phyloP scores from a whole-genome alignment of 805 yeast genomes.

The Danielia oregonensis region DNA sequence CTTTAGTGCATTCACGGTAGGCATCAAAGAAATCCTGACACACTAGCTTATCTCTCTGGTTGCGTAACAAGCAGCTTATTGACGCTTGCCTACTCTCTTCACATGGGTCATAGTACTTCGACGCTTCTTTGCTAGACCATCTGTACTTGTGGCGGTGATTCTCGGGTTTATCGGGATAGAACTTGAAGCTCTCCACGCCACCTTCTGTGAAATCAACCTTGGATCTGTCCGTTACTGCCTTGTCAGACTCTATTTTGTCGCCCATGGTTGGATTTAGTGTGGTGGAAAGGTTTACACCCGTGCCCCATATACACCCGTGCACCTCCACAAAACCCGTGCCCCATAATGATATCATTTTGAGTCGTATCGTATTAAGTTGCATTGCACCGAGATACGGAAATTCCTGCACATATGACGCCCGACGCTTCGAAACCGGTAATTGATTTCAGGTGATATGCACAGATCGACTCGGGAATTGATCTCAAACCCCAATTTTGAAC shows the following conservation, averaged over 20 bases:
- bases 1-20: slow-evolving; percentile 70
- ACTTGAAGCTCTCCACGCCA: slow-evolving; percentile 50
- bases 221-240: slow-evolving; percentile 30
- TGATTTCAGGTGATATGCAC: too few relatives aligned
- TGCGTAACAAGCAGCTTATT: slow-evolving; percentile 74
- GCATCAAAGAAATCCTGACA: slow-evolving; percentile 82
- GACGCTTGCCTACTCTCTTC: slow-evolving; percentile 86
- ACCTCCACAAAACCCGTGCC: too few relatives aligned
- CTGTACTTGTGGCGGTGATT: slow-evolving; percentile 61
- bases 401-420: too few relatives aligned
- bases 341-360: too few relatives aligned
- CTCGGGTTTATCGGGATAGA: slow-evolving; percentile 87
- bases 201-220: slow-evolving; percentile 58
- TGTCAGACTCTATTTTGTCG: slow-evolving; percentile 16
- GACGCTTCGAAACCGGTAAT: too few relatives aligned
- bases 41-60: slow-evolving; percentile 64
- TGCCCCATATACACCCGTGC: not conserved
- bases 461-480: too few relatives aligned
- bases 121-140: slow-evolving; percentile 73
- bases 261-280: slow-evolving; percentile 3
- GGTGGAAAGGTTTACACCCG: not conserved
- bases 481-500: too few relatives aligned
- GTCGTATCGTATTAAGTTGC: too few relatives aligned
- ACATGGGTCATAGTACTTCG: slow-evolving; percentile 91
- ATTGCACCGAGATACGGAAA: too few relatives aligned